Percentiles rank a stretch among this genome's conserved stretches.
Evolutionary conservation across 129 eudicot genomes (phyloP).

Genomic region (Escallonia rubra): DNA sequence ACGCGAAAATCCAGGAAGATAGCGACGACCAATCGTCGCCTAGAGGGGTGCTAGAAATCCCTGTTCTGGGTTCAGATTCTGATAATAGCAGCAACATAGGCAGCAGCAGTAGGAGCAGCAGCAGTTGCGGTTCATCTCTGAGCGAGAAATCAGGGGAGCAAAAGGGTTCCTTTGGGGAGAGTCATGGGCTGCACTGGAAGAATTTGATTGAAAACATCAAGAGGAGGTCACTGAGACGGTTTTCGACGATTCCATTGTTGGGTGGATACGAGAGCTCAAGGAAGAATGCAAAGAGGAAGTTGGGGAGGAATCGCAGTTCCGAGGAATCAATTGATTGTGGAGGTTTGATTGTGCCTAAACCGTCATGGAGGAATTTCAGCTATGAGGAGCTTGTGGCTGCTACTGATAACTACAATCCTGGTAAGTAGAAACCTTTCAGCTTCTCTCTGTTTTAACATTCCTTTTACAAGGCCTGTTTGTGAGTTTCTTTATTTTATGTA

Average conservation of each 20-base stretch:
- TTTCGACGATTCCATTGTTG: conserved; percentile 49
- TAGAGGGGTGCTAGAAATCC: conserved; percentile 63
- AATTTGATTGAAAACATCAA: conserved; percentile 38
- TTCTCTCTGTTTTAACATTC: too few relatives aligned
- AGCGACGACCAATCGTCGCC: conserved; percentile 47
- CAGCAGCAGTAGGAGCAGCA: conserved; percentile 34
- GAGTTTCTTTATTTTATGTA: too few relatives aligned
- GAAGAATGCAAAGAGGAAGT: conserved; percentile 43
- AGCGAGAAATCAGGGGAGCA: conserved; percentile 22
- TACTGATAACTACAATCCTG: conserved; percentile 59
- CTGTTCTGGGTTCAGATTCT: conserved; percentile 53
- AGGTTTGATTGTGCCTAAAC: conserved; percentile 47
- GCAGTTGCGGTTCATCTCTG: conserved; percentile 38
- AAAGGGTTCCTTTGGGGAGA: neutral
- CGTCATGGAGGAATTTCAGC: conserved; percentile 84
- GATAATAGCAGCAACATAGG: conserved; percentile 38
- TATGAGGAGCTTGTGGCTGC: conserved; percentile 64
- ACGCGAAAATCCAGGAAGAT: conserved; percentile 12
- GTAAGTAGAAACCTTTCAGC: conserved; percentile 19
- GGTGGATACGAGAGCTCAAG: conserved; percentile 41
- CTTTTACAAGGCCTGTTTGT: too few relatives aligned
- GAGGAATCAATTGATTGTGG: conserved; percentile 36
- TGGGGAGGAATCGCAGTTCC: conserved; percentile 31
- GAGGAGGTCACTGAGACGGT: conserved; percentile 41
- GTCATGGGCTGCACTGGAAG: conserved; percentile 37